These are phyloP conservation scores for Trichaptum fuscoviolaceum DNA, from an alignment of 768 basidiomycete species.

Conservation along the genomic window DNA sequence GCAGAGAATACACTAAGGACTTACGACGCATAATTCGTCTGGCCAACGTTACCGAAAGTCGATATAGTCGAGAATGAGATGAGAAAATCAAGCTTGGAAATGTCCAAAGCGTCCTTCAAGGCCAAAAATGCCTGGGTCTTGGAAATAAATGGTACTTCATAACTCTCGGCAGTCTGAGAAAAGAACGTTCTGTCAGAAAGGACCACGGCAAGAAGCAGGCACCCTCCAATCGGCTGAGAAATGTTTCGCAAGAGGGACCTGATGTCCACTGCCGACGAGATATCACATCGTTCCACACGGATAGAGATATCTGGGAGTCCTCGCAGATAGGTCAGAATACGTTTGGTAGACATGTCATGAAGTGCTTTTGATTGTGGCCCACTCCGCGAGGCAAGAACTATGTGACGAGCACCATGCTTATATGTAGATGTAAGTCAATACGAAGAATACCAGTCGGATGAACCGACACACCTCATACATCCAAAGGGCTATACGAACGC, in stretches of 20 bases:
- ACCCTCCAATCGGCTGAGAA: slow-evolving; percentile 25
- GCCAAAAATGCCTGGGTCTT: slow-evolving; percentile 26
- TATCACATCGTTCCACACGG: slow-evolving; percentile 27
- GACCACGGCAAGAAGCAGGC: slow-evolving; percentile 28
- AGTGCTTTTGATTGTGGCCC: slow-evolving; percentile 23
- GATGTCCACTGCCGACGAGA: slow-evolving; percentile 19
- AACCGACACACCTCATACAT: slow-evolving; percentile 33
- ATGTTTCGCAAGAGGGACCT: slow-evolving; percentile 19
- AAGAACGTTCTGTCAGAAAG: slow-evolving; percentile 28
- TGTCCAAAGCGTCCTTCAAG: slow-evolving; percentile 21
- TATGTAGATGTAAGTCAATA: neutral
- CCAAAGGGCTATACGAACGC: slow-evolving; percentile 33
- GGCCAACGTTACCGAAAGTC: slow-evolving; percentile 31
- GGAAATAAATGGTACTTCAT: slow-evolving; percentile 21
- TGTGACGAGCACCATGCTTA: slow-evolving; percentile 31
- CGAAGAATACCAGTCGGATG: neutral
- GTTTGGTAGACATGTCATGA: slow-evolving; percentile 19
- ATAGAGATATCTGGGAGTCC: slow-evolving; percentile 24
- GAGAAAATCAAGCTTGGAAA: slow-evolving; percentile 30
- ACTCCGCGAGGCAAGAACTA: slow-evolving; percentile 33
- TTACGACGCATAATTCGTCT: slow-evolving; percentile 34
- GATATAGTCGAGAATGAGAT: slow-evolving; percentile 29
- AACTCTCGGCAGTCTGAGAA: slow-evolving; percentile 27
- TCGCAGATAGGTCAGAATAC: slow-evolving; percentile 27
- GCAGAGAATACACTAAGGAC: neutral